phyloP scores from a whole-genome alignment of 371 early-diverging fungal genomes.

The Blakeslea trispora region DNA sequence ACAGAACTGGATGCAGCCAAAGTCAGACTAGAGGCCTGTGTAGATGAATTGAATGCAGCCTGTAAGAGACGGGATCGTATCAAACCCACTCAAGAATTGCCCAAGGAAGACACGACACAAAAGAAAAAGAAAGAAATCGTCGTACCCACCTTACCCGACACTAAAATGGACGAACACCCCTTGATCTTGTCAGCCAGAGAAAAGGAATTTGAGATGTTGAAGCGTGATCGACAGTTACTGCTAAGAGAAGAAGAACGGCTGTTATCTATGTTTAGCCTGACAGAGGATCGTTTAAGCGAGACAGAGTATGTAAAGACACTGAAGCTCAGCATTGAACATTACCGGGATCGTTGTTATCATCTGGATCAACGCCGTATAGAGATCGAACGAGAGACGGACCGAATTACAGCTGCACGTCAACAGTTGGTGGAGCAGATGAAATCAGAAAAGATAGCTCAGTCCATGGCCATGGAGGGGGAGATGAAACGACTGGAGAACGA shows the following conservation, averaged over 20 bases:
- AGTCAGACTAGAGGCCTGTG: conserved; percentile 30
- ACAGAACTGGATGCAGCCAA: conserved; percentile 21
- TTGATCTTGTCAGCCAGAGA: conserved; percentile 59
- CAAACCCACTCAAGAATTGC: conserved; percentile 2
- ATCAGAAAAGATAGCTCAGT: conserved; percentile 20
- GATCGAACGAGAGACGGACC: conserved; percentile 26
- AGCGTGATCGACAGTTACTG: conserved; percentile 61
- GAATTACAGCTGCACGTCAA: conserved; percentile 16
- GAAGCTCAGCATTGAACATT: conserved; percentile 57
- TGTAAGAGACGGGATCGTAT: conserved; percentile 42
- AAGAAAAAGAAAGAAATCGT: conserved; percentile 10
- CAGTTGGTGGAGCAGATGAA: conserved; percentile 28
- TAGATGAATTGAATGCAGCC: conserved; percentile 20
- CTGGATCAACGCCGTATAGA: conserved; percentile 31
- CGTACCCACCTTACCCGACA: conserved; percentile 27
- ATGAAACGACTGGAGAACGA: conserved; percentile 74
- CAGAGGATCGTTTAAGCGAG: conserved; percentile 56
- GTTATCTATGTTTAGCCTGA: conserved; percentile 37
- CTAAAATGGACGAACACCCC: conserved; percentile 42
- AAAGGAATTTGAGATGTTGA: conserved; percentile 75
- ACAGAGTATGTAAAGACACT: conserved; percentile 53
- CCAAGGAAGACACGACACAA: background rate
- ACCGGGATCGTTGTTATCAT: conserved; percentile 31
- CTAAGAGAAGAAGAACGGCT: conserved; percentile 57
- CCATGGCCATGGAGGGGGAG: conserved; percentile 59